Evolutionary conservation across 495 filamentous ascomycete genomes (phyloP), one percentile per base, ranked within the genome.

Genomic region (Schizothecium vesticola): DNA sequence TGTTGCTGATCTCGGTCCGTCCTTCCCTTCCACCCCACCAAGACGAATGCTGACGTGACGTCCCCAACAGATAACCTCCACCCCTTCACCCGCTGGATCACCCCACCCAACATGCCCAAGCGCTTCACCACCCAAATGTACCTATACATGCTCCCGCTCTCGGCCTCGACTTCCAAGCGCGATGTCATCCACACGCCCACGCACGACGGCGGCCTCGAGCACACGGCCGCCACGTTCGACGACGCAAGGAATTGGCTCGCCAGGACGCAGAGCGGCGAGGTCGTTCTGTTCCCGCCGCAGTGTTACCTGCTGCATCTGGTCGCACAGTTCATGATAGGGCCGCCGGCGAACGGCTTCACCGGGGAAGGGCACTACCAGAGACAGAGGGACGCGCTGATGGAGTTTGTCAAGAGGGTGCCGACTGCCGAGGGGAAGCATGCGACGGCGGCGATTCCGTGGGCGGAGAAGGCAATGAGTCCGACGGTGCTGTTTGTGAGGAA

Each of bases 81-180:
- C 25, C 94, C 94, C 0, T 97, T 96, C 76, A 96, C 92, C 0
- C 88, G 89, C 62, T 98, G 95, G 95, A 84, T 97, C 56, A 98
- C 95, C 2, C 95, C 95, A 0, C 78, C 81, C 3, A 84, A 85
- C 69, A 78, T 89, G 3, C 85, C 88, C 1, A 90, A 88, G 73
- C 85, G 95, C 22, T 99, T 92, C 75, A 90, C 90, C 1, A 97
- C 93, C 9, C 93, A 97, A 75, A 97, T 99, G 93, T 99, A 98
- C 75, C 73, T 99, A 9, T 95, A 97, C 77, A 90, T 97, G 79
- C 83, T 97, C n/a, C 93, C 95, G 0, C 79, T 93, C 21, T 61
- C 67, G 31, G 19, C 63, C 36, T 51, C 65, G 4, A 13, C 61
- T 4, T 8, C 73, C 4, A 63, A 69, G n/a, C 71, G 74, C 0